A percentile compares a stretch with the other conserved stretches of the same genome.
These are phyloP conservation scores for Neofusicoccum umdonicola DNA, from an alignment of 2,329 filamentous ascomycete genomes.

Conservation along the genomic window DNA sequence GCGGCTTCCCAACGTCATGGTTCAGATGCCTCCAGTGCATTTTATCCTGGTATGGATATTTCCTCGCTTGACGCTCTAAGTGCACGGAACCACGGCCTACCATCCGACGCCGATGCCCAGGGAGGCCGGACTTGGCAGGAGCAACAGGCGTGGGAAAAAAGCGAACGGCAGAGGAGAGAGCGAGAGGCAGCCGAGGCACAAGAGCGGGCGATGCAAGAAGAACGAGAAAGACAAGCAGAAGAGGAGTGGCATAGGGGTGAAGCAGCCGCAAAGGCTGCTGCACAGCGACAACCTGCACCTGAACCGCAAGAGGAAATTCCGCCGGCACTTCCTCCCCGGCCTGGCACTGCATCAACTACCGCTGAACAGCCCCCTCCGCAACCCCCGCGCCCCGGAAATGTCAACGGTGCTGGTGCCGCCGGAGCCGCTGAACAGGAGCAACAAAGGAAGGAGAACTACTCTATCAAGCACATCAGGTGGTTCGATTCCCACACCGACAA, in stretches of 20 bases:
- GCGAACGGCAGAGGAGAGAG: constrained; percentile 26
- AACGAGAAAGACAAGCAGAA: constrained; percentile 27
- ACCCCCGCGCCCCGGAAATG: constrained; percentile 25
- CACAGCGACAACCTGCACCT: not conserved
- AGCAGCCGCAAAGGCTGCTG: constrained; percentile 19
- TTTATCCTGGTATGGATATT: constrained; percentile 29
- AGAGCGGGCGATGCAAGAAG: constrained; percentile 22
- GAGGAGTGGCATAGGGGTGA: constrained; percentile 28
- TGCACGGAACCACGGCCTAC: constrained; percentile 26
- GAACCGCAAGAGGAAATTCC: constrained; percentile 18
- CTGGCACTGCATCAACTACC: constrained; percentile 19
- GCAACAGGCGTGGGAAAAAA: constrained; percentile 32
- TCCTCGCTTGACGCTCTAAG: constrained; percentile 30
- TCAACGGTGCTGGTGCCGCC: constrained; percentile 24
- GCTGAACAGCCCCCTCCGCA: constrained; percentile 31
- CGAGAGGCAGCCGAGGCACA: constrained; percentile 24
- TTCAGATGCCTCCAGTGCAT: constrained; percentile 28
- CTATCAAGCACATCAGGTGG: constrained; percentile 90
- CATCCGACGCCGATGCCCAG: constrained; percentile 10
- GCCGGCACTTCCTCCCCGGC: constrained; percentile 33
- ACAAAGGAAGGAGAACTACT: constrained; percentile 74
- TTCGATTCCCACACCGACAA: constrained; percentile 60
- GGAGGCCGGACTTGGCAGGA: constrained; percentile 29
- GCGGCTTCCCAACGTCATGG: constrained; percentile 24
- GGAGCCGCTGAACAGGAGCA: constrained; percentile 32